Base-by-base conservation (phyloP, 148 eudicot species). In the Dysphania ambrosioides region DNA sequence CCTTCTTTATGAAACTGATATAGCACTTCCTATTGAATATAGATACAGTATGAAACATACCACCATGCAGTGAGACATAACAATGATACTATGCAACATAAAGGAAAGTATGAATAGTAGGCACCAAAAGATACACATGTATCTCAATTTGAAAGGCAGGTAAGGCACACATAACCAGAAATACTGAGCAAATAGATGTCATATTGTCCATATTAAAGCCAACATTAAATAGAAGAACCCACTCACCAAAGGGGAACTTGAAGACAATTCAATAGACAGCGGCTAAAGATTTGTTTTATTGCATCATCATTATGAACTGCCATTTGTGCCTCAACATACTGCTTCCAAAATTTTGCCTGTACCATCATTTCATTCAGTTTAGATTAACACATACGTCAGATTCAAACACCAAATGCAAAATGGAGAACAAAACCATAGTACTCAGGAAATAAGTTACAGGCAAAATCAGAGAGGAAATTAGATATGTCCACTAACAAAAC, bases 331-430 rank as follows among this genome's bases (percentile, higher is more conserved):
- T 95, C 99, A 80, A 92, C 99, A 86, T 92, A 95, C 79, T 92
- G 99, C 91, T 92, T 95, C 99, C 99, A 95, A 86, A 83, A 95
- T 73, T 87, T 95, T 31, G 96, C 99, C 99, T 95, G 47, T 11
- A 69, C 47, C 47, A 72, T 34, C 31, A 62, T 51, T 2, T 44
- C 19, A 62, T 23, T 61, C 44, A 66, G 11, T 70, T 36, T 24
- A 66, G 1, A 44, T 56, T 1, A 41, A 60, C 8, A 40, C 38
- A 44, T 30, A 29, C 27, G 26, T 34, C 7, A 36, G 41, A 2
- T 38, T 11, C 21, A 3, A 19, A 40, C 4, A 26, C 24, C 31
- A 63, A 5, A 31, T 60, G 12, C 58, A 27, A 27, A 56, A n/a
- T 16, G 35, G 19, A 75, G 9, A 31, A 13, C n/a, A 67, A 27